phyloP scores from a whole-genome alignment of 805 yeast genomes.

The Sporopachydermia lactativora region DNA sequence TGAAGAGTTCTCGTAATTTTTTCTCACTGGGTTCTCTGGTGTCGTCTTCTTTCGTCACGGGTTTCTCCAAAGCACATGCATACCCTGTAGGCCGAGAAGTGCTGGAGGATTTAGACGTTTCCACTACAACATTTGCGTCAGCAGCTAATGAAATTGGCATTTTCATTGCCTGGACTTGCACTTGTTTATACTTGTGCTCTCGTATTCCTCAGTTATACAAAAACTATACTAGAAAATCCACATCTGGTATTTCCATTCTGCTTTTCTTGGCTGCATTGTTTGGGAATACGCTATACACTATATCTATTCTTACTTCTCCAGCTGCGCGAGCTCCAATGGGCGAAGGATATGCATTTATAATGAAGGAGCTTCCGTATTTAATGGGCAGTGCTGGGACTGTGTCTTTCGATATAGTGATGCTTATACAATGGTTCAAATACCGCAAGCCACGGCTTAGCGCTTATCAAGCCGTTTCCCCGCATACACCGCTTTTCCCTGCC shows the following conservation, averaged over 20 bases:
- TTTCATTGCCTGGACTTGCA: constrained; percentile 65
- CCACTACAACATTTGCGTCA: not conserved
- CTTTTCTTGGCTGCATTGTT: constrained; percentile 65
- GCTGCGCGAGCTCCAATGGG: constrained; percentile 29
- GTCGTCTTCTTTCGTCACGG: not conserved
- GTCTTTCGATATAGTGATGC: constrained; percentile 47
- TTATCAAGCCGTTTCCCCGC: not conserved
- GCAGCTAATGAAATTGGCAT: constrained; percentile 24
- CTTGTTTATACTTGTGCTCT: constrained; percentile 58
- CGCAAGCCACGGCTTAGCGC: constrained; percentile 4
- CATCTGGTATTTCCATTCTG: constrained; percentile 73
- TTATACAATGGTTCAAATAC: constrained; percentile 18
- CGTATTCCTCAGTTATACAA: constrained; percentile 76
- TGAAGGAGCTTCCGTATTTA: constrained; percentile 67
- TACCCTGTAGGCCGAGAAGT: constrained; percentile 10
- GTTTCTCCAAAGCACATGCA: constrained; percentile 10
- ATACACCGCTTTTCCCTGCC: not conserved
- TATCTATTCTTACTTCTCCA: constrained; percentile 53
- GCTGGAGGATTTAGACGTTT: not conserved
- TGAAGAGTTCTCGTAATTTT: not conserved
- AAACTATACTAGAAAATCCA: constrained; percentile 66
- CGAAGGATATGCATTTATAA: constrained; percentile 34
- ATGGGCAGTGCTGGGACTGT: constrained; percentile 82
- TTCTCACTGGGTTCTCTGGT: not conserved
- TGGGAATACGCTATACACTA: constrained; percentile 67